These are phyloP conservation scores for Vigna unguiculata DNA, from an alignment of 306 rosid genomes.

Conservation along the genomic window DNA sequence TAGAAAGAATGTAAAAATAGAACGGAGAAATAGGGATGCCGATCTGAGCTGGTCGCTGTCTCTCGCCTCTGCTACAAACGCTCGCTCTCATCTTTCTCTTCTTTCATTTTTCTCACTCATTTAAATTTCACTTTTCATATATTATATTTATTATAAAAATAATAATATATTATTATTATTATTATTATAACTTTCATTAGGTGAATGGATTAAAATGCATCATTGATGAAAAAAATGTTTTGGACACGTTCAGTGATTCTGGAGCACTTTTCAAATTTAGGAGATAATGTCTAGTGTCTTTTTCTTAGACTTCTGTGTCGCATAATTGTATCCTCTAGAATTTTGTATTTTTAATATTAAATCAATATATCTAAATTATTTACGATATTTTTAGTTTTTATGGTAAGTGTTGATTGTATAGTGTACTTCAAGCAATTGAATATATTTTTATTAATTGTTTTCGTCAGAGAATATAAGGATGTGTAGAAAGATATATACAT, in stretches of 20 bases:
- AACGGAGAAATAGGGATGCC: conserved; percentile 51
- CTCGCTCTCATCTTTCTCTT: neutral
- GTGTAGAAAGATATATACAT: too few species aligned
- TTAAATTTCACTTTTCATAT: conserved; percentile 19
- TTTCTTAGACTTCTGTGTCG: neutral
- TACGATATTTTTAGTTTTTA: too few species aligned
- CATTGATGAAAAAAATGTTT: neutral
- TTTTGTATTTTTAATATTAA: too few species aligned
- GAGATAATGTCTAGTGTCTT: neutral
- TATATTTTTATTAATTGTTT: too few species aligned
- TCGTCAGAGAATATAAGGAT: too few species aligned
- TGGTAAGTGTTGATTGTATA: neutral
- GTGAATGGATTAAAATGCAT: neutral
- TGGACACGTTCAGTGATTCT: neutral
- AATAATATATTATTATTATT: too few species aligned
- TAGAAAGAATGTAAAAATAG: conserved; percentile 43
- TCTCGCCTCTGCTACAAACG: conserved; percentile 33
- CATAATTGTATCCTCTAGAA: neutral
- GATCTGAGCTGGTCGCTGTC: conserved; percentile 34
- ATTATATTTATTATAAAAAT: neutral
- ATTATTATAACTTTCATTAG: conserved; percentile 28
- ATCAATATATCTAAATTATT: too few species aligned
- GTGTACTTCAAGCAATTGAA: too few species aligned
- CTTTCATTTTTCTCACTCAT: neutral
- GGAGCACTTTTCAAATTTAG: conserved; percentile 4